Evolutionary conservation across 352 stramenopile species (phyloP).

Genomic region (Phytophthora cajani): DNA sequence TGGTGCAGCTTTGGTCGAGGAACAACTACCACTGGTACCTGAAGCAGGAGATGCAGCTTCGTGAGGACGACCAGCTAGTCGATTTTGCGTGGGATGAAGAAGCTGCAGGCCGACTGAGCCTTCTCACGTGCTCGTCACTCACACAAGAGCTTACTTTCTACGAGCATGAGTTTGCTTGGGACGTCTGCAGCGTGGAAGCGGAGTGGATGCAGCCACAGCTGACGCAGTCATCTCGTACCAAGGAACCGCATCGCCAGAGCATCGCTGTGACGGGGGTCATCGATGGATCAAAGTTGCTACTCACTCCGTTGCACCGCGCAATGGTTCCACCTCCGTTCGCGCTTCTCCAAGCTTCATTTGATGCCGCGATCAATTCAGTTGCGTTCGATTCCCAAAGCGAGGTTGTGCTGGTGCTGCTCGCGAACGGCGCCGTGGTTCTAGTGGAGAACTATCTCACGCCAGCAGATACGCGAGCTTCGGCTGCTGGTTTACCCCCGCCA

Average conservation of each 20-base stretch:
- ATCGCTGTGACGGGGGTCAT: constrained; percentile 63
- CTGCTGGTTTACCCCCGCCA: constrained; percentile 30
- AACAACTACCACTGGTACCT: constrained; percentile 89
- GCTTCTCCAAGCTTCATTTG: constrained; percentile 49
- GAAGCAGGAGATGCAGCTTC: constrained; percentile 66
- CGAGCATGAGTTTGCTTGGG: constrained; percentile 66
- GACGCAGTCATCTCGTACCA: neutral
- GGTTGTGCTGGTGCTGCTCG: constrained; percentile 45
- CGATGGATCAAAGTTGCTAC: constrained; percentile 60
- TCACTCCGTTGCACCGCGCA: constrained; percentile 73
- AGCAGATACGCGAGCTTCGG: constrained; percentile 15
- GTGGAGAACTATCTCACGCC: constrained; percentile 55
- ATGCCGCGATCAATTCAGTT: constrained; percentile 55
- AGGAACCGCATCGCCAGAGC: constrained; percentile 18
- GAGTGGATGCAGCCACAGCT: constrained; percentile 13
- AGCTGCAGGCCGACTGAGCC: constrained; percentile 40
- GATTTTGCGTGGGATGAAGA: constrained; percentile 70
- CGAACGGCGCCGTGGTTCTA: constrained; percentile 49
- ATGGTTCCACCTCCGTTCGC: constrained; percentile 76
- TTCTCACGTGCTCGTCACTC: constrained; percentile 32
- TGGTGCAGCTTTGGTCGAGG: constrained; percentile 77
- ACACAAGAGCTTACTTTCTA: constrained; percentile 31
- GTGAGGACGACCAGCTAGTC: constrained; percentile 27
- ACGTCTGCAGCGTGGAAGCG: constrained; percentile 37
- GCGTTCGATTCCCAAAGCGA: constrained; percentile 59